Evolutionary conservation across 2,329 filamentous ascomycete genomes (phyloP), one percentile per base, ranked within the genome.

Genomic region (Dryadomyces quercus-mongolicae): DNA sequence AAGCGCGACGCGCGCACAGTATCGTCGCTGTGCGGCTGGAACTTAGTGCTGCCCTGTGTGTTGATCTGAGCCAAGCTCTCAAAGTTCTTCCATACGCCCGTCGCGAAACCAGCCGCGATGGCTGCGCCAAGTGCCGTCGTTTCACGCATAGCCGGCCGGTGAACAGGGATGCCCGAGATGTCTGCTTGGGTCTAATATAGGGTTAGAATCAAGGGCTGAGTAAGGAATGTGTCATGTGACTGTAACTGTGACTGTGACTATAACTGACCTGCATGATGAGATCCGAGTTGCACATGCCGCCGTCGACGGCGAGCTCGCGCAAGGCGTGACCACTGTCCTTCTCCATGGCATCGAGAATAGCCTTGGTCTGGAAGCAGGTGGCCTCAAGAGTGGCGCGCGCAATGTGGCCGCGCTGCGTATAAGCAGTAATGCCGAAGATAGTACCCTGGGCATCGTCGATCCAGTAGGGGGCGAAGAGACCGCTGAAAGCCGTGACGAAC

Each of bases 391-490:
- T 95, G 40, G 90, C 90, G 57, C 90, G 84, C 47, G 88, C 89
- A 62, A 95, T 88, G 67, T 95, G 90, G 16, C 88, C 88, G 61
- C 83, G 84, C 65, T 90, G 78, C 0, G 90, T 95, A 71, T 91
- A 86, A 61, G 91, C 85, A 0, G 88, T 93, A 60, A 94, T 85
- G 46, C 88, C 88, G 62, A 92, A 91, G 56, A 93, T 81, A 9
- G 90, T 95, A 57, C 90, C 90, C 66, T 90, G 85, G 16, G 89
- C 89, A 68, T 95, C 88, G 65, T 95, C 89, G 59, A 95, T 92
- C 90, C 90, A 95, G 69, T 95, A 95, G 0, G 90, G 90, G 1
- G 90, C 90, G 65, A 95, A 95, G 3, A 95, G 77, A 54, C 90
- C 90, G 67, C 85, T 90, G 66, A 95, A 95, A 1, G 90, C 90